Base-by-base conservation (phyloP, 1,284 basidiomycete genomes). In the Leucoagaricus sp. region DNA sequence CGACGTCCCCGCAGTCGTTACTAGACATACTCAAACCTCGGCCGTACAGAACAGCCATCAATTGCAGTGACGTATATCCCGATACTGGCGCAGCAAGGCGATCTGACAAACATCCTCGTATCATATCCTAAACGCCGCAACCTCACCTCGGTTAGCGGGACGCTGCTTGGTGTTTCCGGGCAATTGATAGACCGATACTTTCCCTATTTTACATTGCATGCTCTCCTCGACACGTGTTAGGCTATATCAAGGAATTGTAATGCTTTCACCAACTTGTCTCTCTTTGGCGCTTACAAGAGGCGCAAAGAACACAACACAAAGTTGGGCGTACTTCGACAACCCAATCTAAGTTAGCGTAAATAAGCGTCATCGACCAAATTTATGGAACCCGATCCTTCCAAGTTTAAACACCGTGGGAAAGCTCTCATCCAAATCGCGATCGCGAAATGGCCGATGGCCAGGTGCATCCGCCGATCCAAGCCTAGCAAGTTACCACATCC, bases 91-190 rank as follows among this genome's bases (percentile, higher is more conserved):
- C 38, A 17, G 1, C n/a, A 8, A 10, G 46, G 28, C 21, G 51
- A 53, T 53, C 53, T 48, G 8, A 48, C 25, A 29, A 41, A 7
- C 9, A 2, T 46, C 10, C 23, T 29, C 15, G 23, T 38, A 42
- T 42, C 41, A 42, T 42, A 42, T 9, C 41, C 17, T 38, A 38
- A 21, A 19, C 41, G 41, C 38, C 38, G n/a, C 28, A 13, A 21
- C 41, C 31, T 38, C 51, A 42, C 41, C 42, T 38, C 51, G 51
- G 51, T 53, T 53, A 53, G 42, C 15, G 41, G 41, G 17, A 5
- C 23, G 41, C 23, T 19, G 21, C 19, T 25, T 19, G 17, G 10
- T 25, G 10, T 42, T 19, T 4, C 17, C 21, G 41, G 4, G 13
- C 31, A 33, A 8, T 33, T 19, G 5, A 17, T 25, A 10, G 41